Evolutionary conservation across 176 grass and related monocot species (phyloP), one percentile per base, ranked within the genome.

Genomic region (Oryza meridionalis): DNA sequence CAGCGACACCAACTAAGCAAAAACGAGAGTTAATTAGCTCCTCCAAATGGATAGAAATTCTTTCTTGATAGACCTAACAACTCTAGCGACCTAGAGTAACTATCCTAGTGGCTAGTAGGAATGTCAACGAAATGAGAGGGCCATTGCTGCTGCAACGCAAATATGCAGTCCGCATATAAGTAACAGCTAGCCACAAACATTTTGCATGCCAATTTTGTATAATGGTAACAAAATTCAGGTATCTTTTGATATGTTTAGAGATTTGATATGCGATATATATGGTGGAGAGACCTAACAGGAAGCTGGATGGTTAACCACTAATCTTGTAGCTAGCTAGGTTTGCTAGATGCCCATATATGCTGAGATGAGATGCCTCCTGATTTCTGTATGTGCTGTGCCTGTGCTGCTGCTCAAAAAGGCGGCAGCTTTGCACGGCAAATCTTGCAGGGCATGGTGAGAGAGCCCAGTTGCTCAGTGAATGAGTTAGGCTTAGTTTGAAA

Each of bases 381-480:
- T 90, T 70, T 40, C 7, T 8, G 1, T 40, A 7, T 69, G 68
- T 58, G 53, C 6, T 49, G 46, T 49, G 46, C 13, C 38, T 40
- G 38, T 82, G 73, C 61, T 43, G 9, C 42, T 69, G 46, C 63
- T 58, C 6, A 8, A 63, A 86, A 90, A 83, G 84, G 79, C 68
- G 46, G 73, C 78, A 72, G 46, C 47, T 50, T 61, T 4, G 27
- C 68, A 17, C 7, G 9, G 44, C 59, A 78, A 38, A 81, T 70
- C 68, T 77, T 55, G 55, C 62, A 55, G n/a, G 55, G 58, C 6
- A 26, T 62, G 58, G 29, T 13, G 65, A 70, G 65, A 21, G 27
- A 50, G 37, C 42, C 51, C 55, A 24, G n/a, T 62, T 62, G 21
- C n/a, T 62, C 8, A 62, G 17, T 62, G 58, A 24, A 13, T 12